Evolutionary conservation across 495 filamentous ascomycete genomes (phyloP).

Genomic region (Hypoxylon intermedium): DNA sequence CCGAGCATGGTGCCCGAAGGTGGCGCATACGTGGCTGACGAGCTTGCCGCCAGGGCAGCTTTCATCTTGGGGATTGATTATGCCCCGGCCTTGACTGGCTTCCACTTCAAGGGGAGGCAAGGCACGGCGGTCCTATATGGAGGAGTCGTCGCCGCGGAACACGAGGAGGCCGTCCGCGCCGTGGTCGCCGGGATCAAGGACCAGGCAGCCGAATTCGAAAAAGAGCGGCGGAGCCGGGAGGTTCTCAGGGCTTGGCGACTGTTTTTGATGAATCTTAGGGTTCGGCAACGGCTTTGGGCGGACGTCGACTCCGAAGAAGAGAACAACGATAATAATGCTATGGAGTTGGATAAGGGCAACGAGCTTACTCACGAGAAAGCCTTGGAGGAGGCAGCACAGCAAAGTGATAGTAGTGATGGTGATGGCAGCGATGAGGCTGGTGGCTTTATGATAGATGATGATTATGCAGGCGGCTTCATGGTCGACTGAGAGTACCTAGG

Average conservation of each 20-base stretch:
- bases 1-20: conserved; percentile 90
- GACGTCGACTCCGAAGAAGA: conserved; percentile 52
- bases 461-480: conserved; percentile 41
- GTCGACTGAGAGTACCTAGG: conserved; percentile 17
- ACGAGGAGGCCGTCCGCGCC: conserved; percentile 71
- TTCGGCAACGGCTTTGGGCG: conserved; percentile 75
- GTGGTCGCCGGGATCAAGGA: conserved; percentile 70
- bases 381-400: conserved; percentile 20
- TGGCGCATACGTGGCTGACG: conserved; percentile 68
- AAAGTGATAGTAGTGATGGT: conserved; percentile 34
- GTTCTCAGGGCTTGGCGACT: conserved; percentile 77
- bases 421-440: conserved; percentile 42
- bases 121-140: conserved; percentile 82
- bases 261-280: conserved; percentile 76
- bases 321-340: conserved; percentile 7
- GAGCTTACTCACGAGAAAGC: conserved; percentile 23
- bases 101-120: conserved; percentile 80
- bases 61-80: conserved; percentile 82
- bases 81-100: conserved; percentile 87
- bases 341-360: conserved; percentile 20
- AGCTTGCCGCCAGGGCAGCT: conserved; percentile 74
- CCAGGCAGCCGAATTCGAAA: conserved; percentile 63
- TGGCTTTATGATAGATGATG: conserved; percentile 43
- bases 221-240: conserved; percentile 61
- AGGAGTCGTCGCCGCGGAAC: conserved; percentile 74